Percentiles rank a stretch among this genome's conserved stretches.
These are phyloP conservation scores for Boletus tomentosulus DNA, from an alignment of 768 basidiomycete genomes.

Conservation along the genomic window DNA sequence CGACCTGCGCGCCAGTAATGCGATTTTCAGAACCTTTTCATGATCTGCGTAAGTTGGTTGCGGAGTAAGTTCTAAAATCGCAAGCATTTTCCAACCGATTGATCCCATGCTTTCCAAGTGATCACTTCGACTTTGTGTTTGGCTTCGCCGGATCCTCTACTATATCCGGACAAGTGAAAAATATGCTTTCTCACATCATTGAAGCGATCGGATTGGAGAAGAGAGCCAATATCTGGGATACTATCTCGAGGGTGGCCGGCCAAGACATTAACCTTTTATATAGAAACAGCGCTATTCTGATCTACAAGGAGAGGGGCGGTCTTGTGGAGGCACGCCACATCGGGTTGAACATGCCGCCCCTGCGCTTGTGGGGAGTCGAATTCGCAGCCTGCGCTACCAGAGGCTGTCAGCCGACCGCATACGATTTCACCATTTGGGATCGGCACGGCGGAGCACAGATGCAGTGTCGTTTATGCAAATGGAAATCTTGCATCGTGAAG, in stretches of 20 bases:
- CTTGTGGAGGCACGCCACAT: slow-evolving; percentile 33
- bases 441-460: background rate
- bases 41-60: background rate
- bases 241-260: background rate
- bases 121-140: background rate
- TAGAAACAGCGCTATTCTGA: background rate
- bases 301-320: background rate
- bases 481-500: background rate
- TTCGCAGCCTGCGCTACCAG: background rate
- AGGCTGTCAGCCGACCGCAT: background rate
- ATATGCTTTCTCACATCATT: background rate
- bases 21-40: background rate
- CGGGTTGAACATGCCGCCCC: slow-evolving; percentile 42
- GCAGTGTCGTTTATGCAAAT: background rate
- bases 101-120: background rate
- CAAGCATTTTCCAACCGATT: too few relatives aligned
- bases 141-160: background rate
- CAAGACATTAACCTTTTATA: background rate
- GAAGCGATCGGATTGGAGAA: background rate
- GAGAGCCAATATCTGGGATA: background rate
- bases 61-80: background rate
- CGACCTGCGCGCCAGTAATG: background rate
- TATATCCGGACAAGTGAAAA: background rate
- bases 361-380: slow-evolving; percentile 16
- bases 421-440: background rate